Evolutionary conservation across 768 basidiomycete genomes (phyloP).

Genomic region (Leucosporidium yakuticum): DNA sequence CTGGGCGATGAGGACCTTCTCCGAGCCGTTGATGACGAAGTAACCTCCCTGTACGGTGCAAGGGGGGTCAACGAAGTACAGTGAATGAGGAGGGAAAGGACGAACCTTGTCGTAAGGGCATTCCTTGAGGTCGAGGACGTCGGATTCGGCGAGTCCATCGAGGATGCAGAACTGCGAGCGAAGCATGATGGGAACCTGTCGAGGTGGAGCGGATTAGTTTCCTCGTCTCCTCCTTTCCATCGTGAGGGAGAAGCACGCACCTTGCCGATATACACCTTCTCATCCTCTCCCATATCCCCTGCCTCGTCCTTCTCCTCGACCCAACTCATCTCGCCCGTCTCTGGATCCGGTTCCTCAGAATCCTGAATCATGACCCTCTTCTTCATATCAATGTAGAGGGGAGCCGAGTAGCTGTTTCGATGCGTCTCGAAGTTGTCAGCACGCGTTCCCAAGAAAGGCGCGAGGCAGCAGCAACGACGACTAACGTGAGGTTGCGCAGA

Average conservation of each 20-base stretch:
- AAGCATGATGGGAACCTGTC: conserved; percentile 93
- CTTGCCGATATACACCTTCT: conserved; percentile 91
- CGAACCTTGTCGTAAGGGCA: conserved; percentile 80
- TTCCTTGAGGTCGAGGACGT: conserved; percentile 87
- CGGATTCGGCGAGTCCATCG: conserved; percentile 66
- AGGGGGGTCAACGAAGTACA: not conserved
- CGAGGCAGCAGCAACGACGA: not conserved
- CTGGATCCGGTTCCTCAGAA: conserved; percentile 65
- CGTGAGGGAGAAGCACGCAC: conserved; percentile 47
- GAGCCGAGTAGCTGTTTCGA: conserved; percentile 66
- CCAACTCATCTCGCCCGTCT: conserved; percentile 40
- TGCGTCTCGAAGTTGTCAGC: conserved; percentile 4
- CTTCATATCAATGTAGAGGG: conserved; percentile 90
- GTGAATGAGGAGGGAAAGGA: not conserved
- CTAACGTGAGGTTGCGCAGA: conserved; percentile 74
- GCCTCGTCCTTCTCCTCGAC: conserved; percentile 29
- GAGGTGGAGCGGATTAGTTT: not conserved
- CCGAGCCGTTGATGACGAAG: conserved; percentile 98
- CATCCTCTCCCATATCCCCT: conserved; percentile 42
- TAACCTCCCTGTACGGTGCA: conserved; percentile 67
- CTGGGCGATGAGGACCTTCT: conserved; percentile 99
- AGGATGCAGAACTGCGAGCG: conserved; percentile 93
- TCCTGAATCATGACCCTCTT: conserved; percentile 71
- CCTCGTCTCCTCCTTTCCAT: not conserved
- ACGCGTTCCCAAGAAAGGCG: not conserved